A percentile compares a stretch with the other conserved stretches of the same genome.
phyloP scores from a whole-genome alignment of 2,329 filamentous ascomycete species.

The Clonostachys rhizophaga region DNA sequence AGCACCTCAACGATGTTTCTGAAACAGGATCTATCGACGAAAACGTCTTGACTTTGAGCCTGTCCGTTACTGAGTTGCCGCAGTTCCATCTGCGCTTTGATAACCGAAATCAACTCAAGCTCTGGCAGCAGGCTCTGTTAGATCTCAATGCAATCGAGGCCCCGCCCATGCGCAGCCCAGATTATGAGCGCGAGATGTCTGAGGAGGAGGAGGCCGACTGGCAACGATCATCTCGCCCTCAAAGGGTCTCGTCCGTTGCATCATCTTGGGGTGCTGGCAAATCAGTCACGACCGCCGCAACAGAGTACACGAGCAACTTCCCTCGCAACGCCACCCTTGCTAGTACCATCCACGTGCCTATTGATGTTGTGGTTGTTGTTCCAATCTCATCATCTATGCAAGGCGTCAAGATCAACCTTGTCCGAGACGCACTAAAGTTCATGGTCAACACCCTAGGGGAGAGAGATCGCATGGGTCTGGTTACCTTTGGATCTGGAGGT shows the following conservation, averaged over 20 bases:
- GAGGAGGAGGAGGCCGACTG: conserved; percentile 83
- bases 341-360: conserved; percentile 73
- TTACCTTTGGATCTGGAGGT: conserved; percentile 92
- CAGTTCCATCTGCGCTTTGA: conserved; percentile 92
- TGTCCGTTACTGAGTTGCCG: conserved; percentile 88
- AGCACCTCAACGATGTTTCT: conserved; percentile 84
- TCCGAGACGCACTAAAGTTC: conserved; percentile 88
- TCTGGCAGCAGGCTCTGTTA: conserved; percentile 83
- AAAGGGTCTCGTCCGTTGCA: conserved; percentile 75
- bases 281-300: conserved; percentile 83
- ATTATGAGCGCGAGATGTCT: conserved; percentile 76
- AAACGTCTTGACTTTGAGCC: conserved; percentile 78
- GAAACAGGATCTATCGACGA: conserved; percentile 71
- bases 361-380: conserved; percentile 94
- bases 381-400: conserved; percentile 99
- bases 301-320: conserved; percentile 80
- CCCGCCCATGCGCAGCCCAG: conserved; percentile 61
- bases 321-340: conserved; percentile 34
- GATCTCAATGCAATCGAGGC: conserved; percentile 73
- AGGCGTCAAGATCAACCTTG: conserved; percentile 94
- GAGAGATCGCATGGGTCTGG: conserved; percentile 91
- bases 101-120: conserved; percentile 76
- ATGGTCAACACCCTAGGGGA: conserved; percentile 87
- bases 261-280: conserved; percentile 78
- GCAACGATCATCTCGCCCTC: conserved; percentile 54